Base-by-base conservation (phyloP, 352 stramenopile species). In the Pythium chondricola region DNA sequence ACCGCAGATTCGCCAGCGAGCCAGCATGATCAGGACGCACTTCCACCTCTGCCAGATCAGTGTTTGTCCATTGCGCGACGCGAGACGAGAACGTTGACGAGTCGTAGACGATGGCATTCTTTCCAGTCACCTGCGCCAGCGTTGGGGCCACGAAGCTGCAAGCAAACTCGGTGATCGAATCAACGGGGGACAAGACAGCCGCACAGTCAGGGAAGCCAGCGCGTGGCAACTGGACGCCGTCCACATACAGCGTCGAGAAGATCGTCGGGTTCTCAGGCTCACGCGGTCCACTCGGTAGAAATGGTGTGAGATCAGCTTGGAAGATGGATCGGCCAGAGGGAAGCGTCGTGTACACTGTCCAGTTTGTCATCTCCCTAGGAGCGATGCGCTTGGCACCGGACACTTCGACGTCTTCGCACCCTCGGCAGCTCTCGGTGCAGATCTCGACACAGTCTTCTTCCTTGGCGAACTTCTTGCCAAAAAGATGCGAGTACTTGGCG, bases 381-480 rank as follows among this genome's bases (percentile, higher is more conserved):
- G 38, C 33, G 29, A 85, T 49, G 9, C 63, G 51, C 10, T 64
- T 69, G 0, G 73, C 65, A 2, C 77, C 77, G 7, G 74, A 84
- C 6, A 88, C 44, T 31, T 56, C 61, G n/a, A 79, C 74, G 14
- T 62, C 45, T 36, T 90, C 79, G 47, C 79, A 90, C 0, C 68
- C 75, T n/a, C 70, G 75, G 33, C 75, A 90, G 18, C 70, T 72
- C 3, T 74, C 49, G 6, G 72, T 56, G 24, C 79, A 90, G 17
- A 58, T 48, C 40, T 88, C 79, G 17, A 88, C 66, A 41, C 79
- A 90, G 45, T 85, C 79, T 45, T 90, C 79, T 21, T 88, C 71
- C n/a, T 71, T 69, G 4, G 42, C 45, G 42, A 90, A 55, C 32
- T 87, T 61, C 42, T 87, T 84, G 47, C 79, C 76, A 43, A 90